Evolutionary conservation across 164 flowering plant genomes (phyloP).

Genomic region (Aristolochia fimbriata): DNA sequence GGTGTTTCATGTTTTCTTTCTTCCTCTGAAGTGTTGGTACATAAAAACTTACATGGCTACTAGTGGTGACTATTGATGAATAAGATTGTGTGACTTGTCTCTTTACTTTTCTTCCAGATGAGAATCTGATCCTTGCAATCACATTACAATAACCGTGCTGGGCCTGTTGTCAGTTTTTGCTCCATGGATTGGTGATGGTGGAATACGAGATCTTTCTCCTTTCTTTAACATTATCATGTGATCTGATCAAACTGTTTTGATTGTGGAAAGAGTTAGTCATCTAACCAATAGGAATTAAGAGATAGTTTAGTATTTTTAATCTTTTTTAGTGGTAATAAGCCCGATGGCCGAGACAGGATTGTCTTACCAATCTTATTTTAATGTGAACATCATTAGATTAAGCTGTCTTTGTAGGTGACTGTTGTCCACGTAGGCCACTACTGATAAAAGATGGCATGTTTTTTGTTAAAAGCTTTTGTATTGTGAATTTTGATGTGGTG

Average conservation of each 20-base stretch:
- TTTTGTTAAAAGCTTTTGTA: background rate
- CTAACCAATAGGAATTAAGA: too few relatives aligned
- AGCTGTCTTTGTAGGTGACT: background rate
- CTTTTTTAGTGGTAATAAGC: too few relatives aligned
- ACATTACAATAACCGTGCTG: background rate
- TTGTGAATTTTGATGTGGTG: constrained; percentile 11
- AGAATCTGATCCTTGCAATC: background rate
- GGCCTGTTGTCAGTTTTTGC: too few relatives aligned
- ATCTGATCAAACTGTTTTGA: background rate
- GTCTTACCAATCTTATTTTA: background rate
- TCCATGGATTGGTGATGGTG: background rate
- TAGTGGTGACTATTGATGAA: too few relatives aligned
- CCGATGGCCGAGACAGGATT: too few relatives aligned
- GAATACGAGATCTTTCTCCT: background rate
- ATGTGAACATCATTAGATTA: background rate
- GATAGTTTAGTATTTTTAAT: too few relatives aligned
- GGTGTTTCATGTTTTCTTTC: too few relatives aligned
- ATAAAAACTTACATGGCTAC: too few relatives aligned
- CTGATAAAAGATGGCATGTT: too few relatives aligned
- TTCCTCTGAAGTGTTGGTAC: too few relatives aligned
- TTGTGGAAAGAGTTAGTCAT: background rate
- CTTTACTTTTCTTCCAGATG: background rate
- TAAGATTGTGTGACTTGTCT: too few relatives aligned
- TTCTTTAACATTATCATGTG: background rate
- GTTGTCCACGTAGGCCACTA: background rate